Conservation (phyloP, 2,329 filamentous ascomycete genomes). For the Elsinoe fawcettii region DNA sequence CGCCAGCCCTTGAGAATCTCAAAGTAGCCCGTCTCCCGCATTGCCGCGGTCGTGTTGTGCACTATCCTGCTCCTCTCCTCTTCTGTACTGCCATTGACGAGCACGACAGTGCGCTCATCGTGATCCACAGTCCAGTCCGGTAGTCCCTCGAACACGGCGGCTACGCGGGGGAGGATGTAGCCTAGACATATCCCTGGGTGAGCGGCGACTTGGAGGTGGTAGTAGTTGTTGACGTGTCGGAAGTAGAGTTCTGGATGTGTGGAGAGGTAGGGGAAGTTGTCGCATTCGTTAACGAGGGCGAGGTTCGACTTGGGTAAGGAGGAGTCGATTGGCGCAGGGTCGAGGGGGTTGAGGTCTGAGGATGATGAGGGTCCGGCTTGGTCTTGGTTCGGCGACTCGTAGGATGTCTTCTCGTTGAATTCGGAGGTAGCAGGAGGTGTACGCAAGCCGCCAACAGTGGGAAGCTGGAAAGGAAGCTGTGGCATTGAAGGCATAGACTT, state of each 20-base stretch:
- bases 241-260: conserved; percentile 51
- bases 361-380: conserved; percentile 15
- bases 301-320: conserved; percentile 40
- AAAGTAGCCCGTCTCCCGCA: conserved; percentile 66
- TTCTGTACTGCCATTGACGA: conserved; percentile 50
- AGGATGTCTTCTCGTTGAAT: conserved; percentile 13
- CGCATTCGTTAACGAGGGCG: conserved; percentile 50
- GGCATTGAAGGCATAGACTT: conserved; percentile 14
- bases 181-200: conserved; percentile 56
- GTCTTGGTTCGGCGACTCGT: conserved; percentile 20
- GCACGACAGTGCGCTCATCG: conserved; percentile 52
- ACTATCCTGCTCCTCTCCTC: conserved; percentile 54
- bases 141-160: conserved; percentile 47
- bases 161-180: conserved; percentile 54
- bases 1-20: conserved; percentile 70
- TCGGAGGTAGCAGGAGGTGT: conserved; percentile 24
- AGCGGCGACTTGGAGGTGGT: conserved; percentile 59
- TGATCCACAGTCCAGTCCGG: conserved; percentile 56
- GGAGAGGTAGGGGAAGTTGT: conserved; percentile 67
- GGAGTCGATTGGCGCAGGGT: conserved; percentile 25
- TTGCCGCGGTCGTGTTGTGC: conserved; percentile 53
- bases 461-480: conserved; percentile 9
- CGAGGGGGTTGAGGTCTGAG: conserved; percentile 15
- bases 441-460: conserved; percentile 18
- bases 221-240: conserved; percentile 40